These are phyloP conservation scores for Trebouxia sp. DNA, from an alignment of 139 green algal genomes.

Conservation along the genomic window DNA sequence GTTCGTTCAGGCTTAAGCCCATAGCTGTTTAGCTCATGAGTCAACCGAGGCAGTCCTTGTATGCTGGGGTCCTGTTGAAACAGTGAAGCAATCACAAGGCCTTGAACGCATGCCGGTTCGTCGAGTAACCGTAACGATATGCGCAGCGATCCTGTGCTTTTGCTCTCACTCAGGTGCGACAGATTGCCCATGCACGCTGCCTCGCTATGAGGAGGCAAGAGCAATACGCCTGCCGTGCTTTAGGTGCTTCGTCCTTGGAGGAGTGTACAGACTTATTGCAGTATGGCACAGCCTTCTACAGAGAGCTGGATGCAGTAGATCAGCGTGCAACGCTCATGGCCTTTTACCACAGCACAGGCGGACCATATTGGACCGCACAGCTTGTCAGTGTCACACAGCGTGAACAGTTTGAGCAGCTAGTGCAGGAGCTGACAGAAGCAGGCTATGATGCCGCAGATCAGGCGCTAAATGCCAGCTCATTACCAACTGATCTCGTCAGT, in stretches of 20 bases:
- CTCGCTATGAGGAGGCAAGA: too few species aligned
- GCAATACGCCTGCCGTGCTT: too few species aligned
- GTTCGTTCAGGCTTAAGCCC: too few species aligned
- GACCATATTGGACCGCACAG: not conserved
- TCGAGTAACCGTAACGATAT: too few species aligned
- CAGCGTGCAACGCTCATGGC: not conserved
- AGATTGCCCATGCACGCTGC: too few species aligned
- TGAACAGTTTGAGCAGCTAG: not conserved
- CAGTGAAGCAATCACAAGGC: too few species aligned
- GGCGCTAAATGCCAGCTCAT: not conserved
- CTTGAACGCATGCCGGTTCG: too few species aligned
- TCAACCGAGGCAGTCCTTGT: too few species aligned
- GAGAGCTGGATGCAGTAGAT: not conserved
- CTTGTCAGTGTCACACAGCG: not conserved
- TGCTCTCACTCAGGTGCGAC: too few species aligned
- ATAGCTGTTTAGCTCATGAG: too few species aligned
- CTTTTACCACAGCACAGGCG: not conserved
- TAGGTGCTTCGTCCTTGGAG: conserved; percentile 1
- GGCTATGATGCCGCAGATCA: not conserved
- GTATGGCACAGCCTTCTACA: not conserved
- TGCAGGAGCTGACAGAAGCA: not conserved
- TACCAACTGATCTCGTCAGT: not conserved
- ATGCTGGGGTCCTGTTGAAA: too few species aligned
- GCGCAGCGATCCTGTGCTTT: too few species aligned
- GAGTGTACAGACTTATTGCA: not conserved